Evolutionary conservation across 495 filamentous ascomycete genomes (phyloP).

Genomic region (Hyaloscypha variabilis): DNA sequence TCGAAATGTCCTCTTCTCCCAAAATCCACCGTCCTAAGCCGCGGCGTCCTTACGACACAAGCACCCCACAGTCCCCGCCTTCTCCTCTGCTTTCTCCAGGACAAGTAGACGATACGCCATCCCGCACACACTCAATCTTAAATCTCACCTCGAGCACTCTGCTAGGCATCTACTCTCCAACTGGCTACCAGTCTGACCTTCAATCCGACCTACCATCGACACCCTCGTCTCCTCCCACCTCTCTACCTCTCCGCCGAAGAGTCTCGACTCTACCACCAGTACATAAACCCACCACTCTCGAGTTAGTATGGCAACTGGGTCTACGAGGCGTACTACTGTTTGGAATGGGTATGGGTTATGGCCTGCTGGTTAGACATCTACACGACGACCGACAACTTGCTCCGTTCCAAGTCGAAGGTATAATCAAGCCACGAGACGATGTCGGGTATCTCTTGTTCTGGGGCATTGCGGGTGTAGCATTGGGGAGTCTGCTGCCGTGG

Average conservation of each 20-base stretch:
- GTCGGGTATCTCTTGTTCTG: slow-evolving; percentile 77
- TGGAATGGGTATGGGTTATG: slow-evolving; percentile 80
- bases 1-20: slow-evolving; percentile 31
- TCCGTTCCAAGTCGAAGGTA: slow-evolving; percentile 61
- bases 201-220: slow-evolving; percentile 45
- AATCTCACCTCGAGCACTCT: slow-evolving; percentile 90
- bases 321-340: slow-evolving; percentile 71
- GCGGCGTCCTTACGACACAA: slow-evolving; percentile 71
- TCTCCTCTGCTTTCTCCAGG: slow-evolving; percentile 51
- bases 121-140: slow-evolving; percentile 72
- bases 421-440: slow-evolving; percentile 54
- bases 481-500: slow-evolving; percentile 84
- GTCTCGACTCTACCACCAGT: slow-evolving; percentile 13
- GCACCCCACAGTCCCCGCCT: slow-evolving; percentile 51
- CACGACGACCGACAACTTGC: slow-evolving; percentile 69
- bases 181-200: slow-evolving; percentile 52
- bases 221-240: slow-evolving; percentile 56
- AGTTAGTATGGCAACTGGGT: slow-evolving; percentile 10
- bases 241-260: slow-evolving; percentile 28
- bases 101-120: slow-evolving; percentile 43
- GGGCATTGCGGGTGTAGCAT: slow-evolving; percentile 74
- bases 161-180: slow-evolving; percentile 84
- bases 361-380: slow-evolving; percentile 80
- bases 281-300: slow-evolving; percentile 34
- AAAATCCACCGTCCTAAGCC: slow-evolving; percentile 72